phyloP scores from a whole-genome alignment of 345 rosid species.

The Eucalyptus grandis region DNA sequence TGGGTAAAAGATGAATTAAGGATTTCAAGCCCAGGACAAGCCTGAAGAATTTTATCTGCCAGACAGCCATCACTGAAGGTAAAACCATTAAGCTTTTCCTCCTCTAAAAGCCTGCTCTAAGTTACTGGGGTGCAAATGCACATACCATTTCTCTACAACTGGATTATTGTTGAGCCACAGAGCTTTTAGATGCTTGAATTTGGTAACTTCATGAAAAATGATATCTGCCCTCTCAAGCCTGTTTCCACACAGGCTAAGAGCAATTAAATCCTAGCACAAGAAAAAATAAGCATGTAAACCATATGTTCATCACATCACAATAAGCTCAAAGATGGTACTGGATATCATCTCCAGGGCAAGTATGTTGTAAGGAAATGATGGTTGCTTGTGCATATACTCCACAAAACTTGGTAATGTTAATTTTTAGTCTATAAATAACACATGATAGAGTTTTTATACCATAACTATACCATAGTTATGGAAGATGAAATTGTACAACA shows the following conservation, averaged over 20 bases:
- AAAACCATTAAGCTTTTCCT: conserved; percentile 1
- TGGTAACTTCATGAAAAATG: conserved; percentile 46
- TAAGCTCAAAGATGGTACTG: background rate
- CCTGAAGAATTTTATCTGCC: conserved; percentile 38
- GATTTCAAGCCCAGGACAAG: conserved; percentile 65
- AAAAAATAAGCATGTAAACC: background rate
- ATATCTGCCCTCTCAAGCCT: conserved; percentile 42
- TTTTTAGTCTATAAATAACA: background rate
- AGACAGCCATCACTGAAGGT: conserved; percentile 30
- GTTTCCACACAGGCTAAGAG: conserved; percentile 77
- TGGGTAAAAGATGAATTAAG: conserved; percentile 60
- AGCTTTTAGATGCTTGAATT: conserved; percentile 59
- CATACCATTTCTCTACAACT: conserved; percentile 40
- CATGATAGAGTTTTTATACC: background rate
- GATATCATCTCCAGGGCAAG: background rate
- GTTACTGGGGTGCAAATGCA: background rate
- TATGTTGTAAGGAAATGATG: background rate
- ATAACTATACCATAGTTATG: background rate
- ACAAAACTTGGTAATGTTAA: background rate
- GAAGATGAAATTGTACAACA: background rate
- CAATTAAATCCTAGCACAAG: conserved; percentile 51
- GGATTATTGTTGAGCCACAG: conserved; percentile 88
- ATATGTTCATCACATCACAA: background rate
- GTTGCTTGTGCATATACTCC: background rate
- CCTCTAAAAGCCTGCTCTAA: background rate